Base-by-base conservation (phyloP, 257 asterid species). In the Phtheirospermum japonicum region DNA sequence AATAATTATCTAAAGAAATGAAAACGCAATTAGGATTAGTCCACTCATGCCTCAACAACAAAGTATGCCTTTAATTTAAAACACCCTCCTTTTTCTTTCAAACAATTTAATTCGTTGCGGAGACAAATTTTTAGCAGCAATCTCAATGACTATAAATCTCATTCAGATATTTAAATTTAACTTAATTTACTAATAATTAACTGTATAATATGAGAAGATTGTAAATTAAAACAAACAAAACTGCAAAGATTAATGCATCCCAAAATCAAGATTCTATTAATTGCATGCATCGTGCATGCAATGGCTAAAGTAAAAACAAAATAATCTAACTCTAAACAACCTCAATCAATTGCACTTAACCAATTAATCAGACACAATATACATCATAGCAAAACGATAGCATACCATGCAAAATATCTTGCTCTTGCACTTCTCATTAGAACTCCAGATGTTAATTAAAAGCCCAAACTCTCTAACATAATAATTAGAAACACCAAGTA, bases 51-150 rank as follows among this genome's bases (percentile, higher is more conserved):
- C n/a, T n/a, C n/a, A n/a, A n/a, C 61, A 45, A 7, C 52, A 56
- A 48, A 61, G 26, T 60, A 54, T 26, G 57, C 60, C 78, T 76
- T 72, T 72, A 72, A 65, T 72, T 76, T 45, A 56, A 68, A 72
- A 33, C 3, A 36, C 68, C 59, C 19, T 30, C 57, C 58, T 64
- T 72, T 73, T 58, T 30, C 37, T 52, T 51, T 39, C 36, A 33
- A 61, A 23, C 32, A 14, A 34, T 14, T 18, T 8, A 39, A 49
- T 39, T 19, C 52, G 6, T 37, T 13, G 0, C 13, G 0, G 2
- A 26, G 30, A n/a, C n/a, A 6, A 31, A 37, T 36, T 36, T 36
- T 36, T 36, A 23, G 28, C 1, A 23, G 28, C 28, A 23, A 23
- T 23, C 28, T 23, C 28, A 23, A 23, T 23, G 28, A 23, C 28